Conservation (phyloP, 2,329 filamentous ascomycete species). For the Ilyonectria destructans region DNA sequence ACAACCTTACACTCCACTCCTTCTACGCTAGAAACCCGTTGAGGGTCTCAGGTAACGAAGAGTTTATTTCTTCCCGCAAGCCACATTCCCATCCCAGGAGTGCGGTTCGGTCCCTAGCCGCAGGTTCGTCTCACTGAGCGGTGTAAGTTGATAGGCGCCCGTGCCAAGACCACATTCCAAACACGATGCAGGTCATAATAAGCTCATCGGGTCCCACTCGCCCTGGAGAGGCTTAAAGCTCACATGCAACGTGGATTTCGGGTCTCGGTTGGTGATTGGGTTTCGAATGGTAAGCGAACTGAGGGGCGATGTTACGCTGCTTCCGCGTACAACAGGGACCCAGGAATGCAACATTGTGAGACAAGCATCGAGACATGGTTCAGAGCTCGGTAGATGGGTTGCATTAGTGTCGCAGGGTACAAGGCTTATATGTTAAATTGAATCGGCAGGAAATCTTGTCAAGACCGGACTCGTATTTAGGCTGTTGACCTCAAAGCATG, state of each 20-base stretch:
- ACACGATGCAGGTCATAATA: background rate
- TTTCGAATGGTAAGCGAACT: background rate
- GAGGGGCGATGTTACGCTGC: background rate
- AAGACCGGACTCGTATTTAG: background rate
- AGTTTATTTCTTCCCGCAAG: background rate
- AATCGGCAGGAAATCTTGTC: background rate
- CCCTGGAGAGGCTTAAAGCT: background rate
- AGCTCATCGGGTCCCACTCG: background rate
- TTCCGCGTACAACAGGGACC: background rate
- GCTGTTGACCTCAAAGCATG: background rate
- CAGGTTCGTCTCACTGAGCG: background rate
- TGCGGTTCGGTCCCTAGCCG: background rate
- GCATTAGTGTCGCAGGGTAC: background rate
- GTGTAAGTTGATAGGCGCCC: slow-evolving; percentile 26
- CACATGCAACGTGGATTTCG: background rate
- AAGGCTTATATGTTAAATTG: background rate
- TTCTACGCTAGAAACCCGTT: background rate
- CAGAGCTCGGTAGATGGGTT: background rate
- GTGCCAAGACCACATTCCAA: background rate
- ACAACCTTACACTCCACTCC: background rate
- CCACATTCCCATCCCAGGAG: background rate
- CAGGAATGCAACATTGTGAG: background rate
- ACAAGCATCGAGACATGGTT: background rate
- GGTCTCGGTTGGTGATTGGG: background rate
- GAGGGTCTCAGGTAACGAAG: background rate